phyloP scores from a whole-genome alignment of 148 eudicot species.

The Selenicereus undatus region DNA sequence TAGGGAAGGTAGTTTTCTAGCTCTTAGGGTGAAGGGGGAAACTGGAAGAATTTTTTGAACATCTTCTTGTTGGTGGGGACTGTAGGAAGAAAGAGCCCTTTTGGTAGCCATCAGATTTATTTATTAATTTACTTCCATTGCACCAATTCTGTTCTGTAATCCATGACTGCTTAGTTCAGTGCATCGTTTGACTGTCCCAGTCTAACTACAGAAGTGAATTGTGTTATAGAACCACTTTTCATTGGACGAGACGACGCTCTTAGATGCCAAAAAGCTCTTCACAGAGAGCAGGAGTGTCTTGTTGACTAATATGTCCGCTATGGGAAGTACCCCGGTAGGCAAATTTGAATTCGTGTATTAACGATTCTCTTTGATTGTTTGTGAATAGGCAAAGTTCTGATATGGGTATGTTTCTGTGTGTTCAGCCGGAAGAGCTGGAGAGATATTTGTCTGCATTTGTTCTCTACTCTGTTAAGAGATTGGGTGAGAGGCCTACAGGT shows the following conservation, averaged over 20 bases:
- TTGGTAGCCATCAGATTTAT: neutral
- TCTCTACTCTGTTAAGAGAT: conserved; percentile 60
- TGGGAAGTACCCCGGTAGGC: conserved; percentile 58
- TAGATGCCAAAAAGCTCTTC: conserved; percentile 58
- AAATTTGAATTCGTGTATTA: neutral
- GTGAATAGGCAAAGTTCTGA: neutral
- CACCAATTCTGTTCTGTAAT: neutral
- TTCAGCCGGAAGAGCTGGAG: conserved; percentile 78
- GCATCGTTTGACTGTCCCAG: neutral
- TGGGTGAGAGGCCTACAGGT: conserved; percentile 24
- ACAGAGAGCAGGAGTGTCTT: conserved; percentile 51
- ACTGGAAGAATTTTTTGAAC: neutral
- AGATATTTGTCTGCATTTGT: conserved; percentile 78
- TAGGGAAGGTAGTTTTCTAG: neutral
- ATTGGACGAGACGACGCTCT: conserved; percentile 40
- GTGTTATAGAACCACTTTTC: conserved; percentile 47
- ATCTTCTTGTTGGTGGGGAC: neutral
- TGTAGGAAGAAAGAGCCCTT: neutral
- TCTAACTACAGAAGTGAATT: neutral
- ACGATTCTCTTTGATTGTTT: neutral
- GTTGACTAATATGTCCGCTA: conserved; percentile 42
- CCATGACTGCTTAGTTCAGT: neutral
- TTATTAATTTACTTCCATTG: neutral
- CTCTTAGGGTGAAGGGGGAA: neutral
- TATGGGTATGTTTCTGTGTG: neutral